A percentile compares a stretch with the other conserved stretches of the same genome.
These are phyloP conservation scores for Silybum marianum DNA, from an alignment of 129 eudicot genomes.

Conservation along the genomic window DNA sequence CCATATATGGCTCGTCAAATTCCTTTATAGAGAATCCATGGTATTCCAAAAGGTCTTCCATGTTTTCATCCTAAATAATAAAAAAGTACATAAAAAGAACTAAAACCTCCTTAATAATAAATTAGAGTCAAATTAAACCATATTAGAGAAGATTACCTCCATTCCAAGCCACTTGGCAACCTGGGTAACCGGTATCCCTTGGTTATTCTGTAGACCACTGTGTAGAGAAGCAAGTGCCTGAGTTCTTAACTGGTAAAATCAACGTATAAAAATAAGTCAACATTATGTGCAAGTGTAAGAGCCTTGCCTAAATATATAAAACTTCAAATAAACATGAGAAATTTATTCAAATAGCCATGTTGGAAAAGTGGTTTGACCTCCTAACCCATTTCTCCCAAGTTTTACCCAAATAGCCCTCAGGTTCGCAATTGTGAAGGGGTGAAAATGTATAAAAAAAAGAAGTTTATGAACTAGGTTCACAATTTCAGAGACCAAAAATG, in stretches of 20 bases:
- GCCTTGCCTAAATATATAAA: background rate
- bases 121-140: background rate
- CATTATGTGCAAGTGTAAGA: background rate
- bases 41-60: constrained; percentile 72
- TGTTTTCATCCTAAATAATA: constrained; percentile 71
- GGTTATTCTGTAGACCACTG: constrained; percentile 78
- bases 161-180: constrained; percentile 90
- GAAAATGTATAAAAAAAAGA: no score
- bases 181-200: constrained; percentile 82
- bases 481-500: no score
- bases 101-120: background rate
- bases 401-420: no score
- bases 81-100: constrained; percentile 10
- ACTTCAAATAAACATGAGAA: background rate
- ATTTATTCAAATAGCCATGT: no score
- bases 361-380: no score
- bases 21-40: constrained; percentile 85
- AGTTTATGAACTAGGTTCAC: no score
- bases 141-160: constrained; percentile 68
- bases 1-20: constrained; percentile 91
- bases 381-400: no score
- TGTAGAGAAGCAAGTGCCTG: constrained; percentile 96
- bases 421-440: no score
- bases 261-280: constrained; percentile 20
- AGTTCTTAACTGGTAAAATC: constrained; percentile 72